phyloP scores from a whole-genome alignment of 495 filamentous ascomycete species.

The Copromyces sp. region DNA sequence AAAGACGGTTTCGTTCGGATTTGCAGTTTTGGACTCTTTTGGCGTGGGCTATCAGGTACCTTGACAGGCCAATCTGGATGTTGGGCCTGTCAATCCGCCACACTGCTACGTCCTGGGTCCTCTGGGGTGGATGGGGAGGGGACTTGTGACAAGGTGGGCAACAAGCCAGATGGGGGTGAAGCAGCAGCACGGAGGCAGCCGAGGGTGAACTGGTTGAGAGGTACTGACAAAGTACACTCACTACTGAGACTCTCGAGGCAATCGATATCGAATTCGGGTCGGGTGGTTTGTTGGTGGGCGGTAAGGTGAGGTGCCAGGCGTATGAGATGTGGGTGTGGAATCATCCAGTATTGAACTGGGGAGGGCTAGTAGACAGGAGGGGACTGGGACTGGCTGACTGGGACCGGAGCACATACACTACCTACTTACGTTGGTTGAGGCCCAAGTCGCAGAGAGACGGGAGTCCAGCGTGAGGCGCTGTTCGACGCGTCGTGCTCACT shows the following conservation, averaged over 20 bases:
- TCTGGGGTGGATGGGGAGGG: background rate
- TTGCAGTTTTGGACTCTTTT: background rate
- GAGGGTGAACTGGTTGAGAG: background rate
- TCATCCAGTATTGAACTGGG: background rate
- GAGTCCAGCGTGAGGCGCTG: background rate
- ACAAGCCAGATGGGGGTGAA: background rate
- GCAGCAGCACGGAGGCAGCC: background rate
- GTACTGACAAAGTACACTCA: background rate
- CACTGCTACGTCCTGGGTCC: background rate
- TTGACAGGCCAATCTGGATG: background rate
- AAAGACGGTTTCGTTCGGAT: background rate
- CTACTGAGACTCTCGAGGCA: background rate
- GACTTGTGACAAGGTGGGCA: background rate
- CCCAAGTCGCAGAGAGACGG: background rate
- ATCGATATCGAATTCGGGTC: slow-evolving; percentile 11
- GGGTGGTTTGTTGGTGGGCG: background rate
- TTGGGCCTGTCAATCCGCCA: background rate
- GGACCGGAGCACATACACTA: background rate
- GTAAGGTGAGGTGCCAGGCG: background rate
- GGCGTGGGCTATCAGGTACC: background rate
- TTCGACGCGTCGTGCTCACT: background rate
- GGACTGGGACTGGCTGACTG: background rate
- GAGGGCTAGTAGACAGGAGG: background rate
- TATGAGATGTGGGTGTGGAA: background rate
- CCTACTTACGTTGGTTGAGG: background rate